Conservation (phyloP, 257 asterid genomes). For the Lantana camara region DNA sequence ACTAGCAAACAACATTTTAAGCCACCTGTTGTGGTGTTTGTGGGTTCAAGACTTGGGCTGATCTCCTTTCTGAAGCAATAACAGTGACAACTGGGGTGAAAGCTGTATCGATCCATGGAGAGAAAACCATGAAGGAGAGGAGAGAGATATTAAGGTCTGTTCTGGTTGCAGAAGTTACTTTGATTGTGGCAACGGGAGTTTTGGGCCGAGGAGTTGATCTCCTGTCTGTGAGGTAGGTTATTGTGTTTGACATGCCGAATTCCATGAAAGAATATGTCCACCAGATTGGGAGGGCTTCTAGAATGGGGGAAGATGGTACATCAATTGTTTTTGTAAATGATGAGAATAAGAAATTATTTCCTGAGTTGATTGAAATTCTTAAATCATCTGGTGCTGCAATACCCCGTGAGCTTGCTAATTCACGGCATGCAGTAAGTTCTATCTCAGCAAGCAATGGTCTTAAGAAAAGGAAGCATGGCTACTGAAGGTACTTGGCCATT, state of each 20-base stretch:
- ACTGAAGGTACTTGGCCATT: slow-evolving; percentile 32
- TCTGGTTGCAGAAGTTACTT: slow-evolving; percentile 72
- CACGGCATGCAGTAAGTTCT: slow-evolving; percentile 39
- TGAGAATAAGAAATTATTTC: slow-evolving; percentile 74
- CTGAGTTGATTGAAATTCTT: slow-evolving; percentile 61
- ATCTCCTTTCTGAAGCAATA: slow-evolving; percentile 86
- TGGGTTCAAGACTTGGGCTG: slow-evolving; percentile 83
- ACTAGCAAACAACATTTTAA: slow-evolving; percentile 78
- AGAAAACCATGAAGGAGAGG: slow-evolving; percentile 91
- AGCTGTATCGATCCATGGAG: slow-evolving; percentile 84
- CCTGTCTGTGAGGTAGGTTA: slow-evolving; percentile 72
- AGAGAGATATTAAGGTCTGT: slow-evolving; percentile 70
- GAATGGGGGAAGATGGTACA: slow-evolving; percentile 82
- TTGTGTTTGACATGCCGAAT: slow-evolving; percentile 91
- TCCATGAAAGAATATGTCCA: slow-evolving; percentile 89
- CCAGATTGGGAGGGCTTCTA: slow-evolving; percentile 93
- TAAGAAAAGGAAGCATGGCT: slow-evolving; percentile 65
- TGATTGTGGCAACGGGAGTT: slow-evolving; percentile 89
- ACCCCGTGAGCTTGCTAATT: slow-evolving; percentile 80
- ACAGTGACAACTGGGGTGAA: slow-evolving; percentile 58
- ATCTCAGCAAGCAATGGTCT: slow-evolving; percentile 43
- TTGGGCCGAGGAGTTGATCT: slow-evolving; percentile 90
- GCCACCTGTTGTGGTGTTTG: slow-evolving; percentile 93
- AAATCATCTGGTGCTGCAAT: slow-evolving; percentile 74
- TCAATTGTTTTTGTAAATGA: slow-evolving; percentile 79